Percentiles rank a stretch among this genome's conserved stretches.
Evolutionary conservation across 331 rosid species (phyloP).

Genomic region (Cucumis variabilis): DNA sequence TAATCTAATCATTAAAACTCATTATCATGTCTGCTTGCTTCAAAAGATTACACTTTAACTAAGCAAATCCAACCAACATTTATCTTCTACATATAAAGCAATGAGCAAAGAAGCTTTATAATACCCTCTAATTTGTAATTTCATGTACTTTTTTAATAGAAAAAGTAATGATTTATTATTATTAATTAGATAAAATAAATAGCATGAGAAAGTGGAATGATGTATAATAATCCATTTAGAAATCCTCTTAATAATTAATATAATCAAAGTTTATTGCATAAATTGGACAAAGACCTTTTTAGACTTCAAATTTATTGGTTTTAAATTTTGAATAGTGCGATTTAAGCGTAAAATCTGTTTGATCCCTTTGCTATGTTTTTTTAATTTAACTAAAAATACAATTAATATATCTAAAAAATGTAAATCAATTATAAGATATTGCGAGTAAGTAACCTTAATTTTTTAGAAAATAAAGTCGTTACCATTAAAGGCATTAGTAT

Average conservation of each 20-base stretch:
- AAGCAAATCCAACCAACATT: conserved; percentile 1
- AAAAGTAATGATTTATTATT: background rate
- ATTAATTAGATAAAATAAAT: background rate
- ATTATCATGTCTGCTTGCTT: background rate
- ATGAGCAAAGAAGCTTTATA: background rate
- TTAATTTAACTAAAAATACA: too few species aligned
- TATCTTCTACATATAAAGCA: background rate
- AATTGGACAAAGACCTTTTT: background rate
- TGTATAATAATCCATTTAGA: background rate
- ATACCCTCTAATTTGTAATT: background rate
- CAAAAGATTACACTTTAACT: background rate
- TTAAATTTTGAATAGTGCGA: too few species aligned
- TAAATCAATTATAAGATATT: too few species aligned
- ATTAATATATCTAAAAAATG: too few species aligned
- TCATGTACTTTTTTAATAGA: background rate
- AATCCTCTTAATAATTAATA: background rate
- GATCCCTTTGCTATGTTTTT: too few species aligned
- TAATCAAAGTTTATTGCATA: background rate
- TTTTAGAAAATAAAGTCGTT: too few species aligned
- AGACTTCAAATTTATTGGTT: background rate
- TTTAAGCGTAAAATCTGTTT: too few species aligned
- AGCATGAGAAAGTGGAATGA: background rate
- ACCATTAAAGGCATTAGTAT: too few species aligned
- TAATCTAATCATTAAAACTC: background rate
- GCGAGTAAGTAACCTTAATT: too few species aligned